Base-by-base conservation (phyloP, 108 stramenopile genomes). In the Pseudonitzschia multistriata region DNA sequence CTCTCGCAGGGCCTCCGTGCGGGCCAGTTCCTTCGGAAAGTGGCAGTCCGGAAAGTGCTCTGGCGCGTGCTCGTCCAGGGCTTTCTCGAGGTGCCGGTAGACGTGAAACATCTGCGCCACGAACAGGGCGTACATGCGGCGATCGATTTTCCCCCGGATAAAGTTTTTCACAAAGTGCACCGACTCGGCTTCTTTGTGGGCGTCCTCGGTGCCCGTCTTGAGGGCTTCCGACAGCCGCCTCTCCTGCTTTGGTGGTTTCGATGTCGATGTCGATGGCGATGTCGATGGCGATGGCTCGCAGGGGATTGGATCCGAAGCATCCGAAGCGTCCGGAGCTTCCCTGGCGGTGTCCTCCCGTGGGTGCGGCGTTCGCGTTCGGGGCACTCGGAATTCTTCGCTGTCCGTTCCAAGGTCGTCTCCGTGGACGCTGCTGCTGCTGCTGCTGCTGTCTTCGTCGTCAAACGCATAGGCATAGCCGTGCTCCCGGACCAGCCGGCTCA, bases 91-190 rank as follows among this genome's bases (percentile, higher is more conserved):
- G 5, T 63, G 67, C 27, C 55, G 50, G 69, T 96, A 96, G 0
- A 92, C 82, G 70, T 84, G 81, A 65, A 83, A 90, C 45, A 96
- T 69, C 24, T 80, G 79, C 21, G 70, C 70, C 10, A 92, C 74
- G 40, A 94, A 50, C 27, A 76, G 66, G 27, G 54, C 78, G 76
- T 96, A 96, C 24, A 87, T 36, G 5, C 85, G 72, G 0, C 87
- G 78, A 53, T 91, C 87, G 68, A 94, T 92, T 15, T 83, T 84
- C 0, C 93, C 91, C 35, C 82, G 67, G 53, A 94, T 81, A 69
- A 96, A 94, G 50, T 93, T 86, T 62, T 83, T 77, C 61, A 96
- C 95, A 73, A 96, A 96, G 66, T 88, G 87, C 0, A 96, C 95
- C 56, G 84, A 78, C 78, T 96, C 95, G 17, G 95, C 95, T 27